Conservation (phyloP, 2,329 filamentous ascomycete genomes). For the Diaporthe humulicola region DNA sequence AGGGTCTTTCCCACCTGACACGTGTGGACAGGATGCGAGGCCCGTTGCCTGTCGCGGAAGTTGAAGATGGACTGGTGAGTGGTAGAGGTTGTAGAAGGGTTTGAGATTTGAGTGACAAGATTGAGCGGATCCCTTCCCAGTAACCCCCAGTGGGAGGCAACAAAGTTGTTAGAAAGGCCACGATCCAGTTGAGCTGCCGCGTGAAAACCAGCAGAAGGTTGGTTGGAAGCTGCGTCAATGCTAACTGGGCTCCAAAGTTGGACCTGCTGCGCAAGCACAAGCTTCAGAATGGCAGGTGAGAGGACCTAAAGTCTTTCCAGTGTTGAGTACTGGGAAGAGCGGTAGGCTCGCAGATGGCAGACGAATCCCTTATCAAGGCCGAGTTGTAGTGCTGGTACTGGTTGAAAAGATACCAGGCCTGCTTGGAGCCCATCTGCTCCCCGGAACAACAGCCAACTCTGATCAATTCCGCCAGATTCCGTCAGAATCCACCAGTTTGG, state of each 20-base stretch:
- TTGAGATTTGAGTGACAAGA: not conserved
- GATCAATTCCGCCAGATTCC: too few species aligned
- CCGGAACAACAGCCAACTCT: too few species aligned
- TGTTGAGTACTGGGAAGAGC: not conserved
- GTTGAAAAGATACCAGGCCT: not conserved
- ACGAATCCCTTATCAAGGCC: not conserved
- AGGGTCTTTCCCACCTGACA: not conserved
- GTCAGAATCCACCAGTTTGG: too few species aligned
- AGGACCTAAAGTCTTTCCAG: too few species aligned
- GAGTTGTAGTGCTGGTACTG: not conserved
- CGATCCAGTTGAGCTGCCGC: not conserved
- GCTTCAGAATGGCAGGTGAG: not conserved
- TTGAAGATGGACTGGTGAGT: not conserved
- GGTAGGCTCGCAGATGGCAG: too few species aligned
- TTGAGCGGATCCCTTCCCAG: not conserved
- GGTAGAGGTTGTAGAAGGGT: not conserved
- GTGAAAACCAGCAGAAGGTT: not conserved
- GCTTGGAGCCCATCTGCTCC: not conserved
- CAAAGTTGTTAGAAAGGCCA: not conserved
- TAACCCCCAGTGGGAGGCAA: not conserved
- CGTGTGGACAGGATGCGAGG: not conserved
- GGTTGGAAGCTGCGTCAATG: not conserved
- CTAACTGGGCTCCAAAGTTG: not conserved
- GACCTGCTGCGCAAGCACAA: not conserved
- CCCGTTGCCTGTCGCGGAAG: not conserved